A percentile compares a stretch with the other conserved stretches of the same genome.
phyloP scores from a whole-genome alignment of 352 stramenopile genomes.

The Phytopythium delawarense region DNA sequence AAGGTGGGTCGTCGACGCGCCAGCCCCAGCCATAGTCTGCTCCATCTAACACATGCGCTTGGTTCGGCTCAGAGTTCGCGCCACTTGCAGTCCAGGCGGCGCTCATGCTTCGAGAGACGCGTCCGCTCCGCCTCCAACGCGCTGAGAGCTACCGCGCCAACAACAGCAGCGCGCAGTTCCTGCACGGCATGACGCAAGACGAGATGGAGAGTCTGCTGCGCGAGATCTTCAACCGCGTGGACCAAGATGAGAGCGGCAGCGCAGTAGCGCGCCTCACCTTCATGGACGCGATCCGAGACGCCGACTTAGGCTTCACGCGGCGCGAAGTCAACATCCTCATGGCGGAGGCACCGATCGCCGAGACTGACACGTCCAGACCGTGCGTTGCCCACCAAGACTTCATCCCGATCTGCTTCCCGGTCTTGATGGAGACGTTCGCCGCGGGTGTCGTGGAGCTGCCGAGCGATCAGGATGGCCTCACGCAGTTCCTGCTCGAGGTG shows the following conservation, averaged over 20 bases:
- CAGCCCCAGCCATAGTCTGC: not conserved
- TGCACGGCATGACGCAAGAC: conserved; percentile 82
- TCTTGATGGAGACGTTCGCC: conserved; percentile 50
- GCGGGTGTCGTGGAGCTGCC: conserved; percentile 57
- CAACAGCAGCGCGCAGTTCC: conserved; percentile 39
- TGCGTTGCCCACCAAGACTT: conserved; percentile 50
- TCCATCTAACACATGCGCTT: not conserved
- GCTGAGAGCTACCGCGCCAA: conserved; percentile 34
- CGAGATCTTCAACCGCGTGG: conserved; percentile 69
- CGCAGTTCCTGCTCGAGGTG: conserved; percentile 68
- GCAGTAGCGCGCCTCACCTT: conserved; percentile 49
- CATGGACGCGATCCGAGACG: conserved; percentile 61
- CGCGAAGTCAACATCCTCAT: conserved; percentile 78
- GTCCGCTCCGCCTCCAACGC: conserved; percentile 39
- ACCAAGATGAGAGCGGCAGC: conserved; percentile 43
- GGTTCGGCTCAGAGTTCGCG: conserved; percentile 31
- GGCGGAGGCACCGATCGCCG: conserved; percentile 39
- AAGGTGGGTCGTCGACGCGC: conserved; percentile 13
- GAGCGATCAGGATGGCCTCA: conserved; percentile 59
- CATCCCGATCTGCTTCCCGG: conserved; percentile 52
- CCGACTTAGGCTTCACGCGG: conserved; percentile 58
- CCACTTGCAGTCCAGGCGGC: conserved; percentile 43
- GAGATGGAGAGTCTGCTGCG: conserved; percentile 75
- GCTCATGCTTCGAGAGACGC: conserved; percentile 38
- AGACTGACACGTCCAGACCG: conserved; percentile 19